Conservation (phyloP, 805 yeast genomes). For the Teunomyces barrocoloradensis region DNA sequence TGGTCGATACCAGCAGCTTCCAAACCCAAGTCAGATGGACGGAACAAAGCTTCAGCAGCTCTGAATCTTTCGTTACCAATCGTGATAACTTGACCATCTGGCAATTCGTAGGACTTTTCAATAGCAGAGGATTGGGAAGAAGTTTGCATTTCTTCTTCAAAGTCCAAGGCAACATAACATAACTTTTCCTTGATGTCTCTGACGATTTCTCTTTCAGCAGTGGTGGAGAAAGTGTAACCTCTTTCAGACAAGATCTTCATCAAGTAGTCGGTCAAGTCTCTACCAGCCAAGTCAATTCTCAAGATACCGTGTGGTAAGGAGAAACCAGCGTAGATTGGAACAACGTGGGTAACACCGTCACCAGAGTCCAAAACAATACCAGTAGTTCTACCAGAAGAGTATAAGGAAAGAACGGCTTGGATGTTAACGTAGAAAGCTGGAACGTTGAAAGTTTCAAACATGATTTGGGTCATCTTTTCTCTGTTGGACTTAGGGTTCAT, state of each 20-base stretch:
- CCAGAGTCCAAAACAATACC: constrained; percentile 99
- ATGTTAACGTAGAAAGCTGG: constrained; percentile 99
- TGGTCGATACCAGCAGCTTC: constrained; percentile 99
- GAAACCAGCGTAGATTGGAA: constrained; percentile 99
- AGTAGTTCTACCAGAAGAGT: constrained; percentile 99
- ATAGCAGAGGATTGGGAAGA: constrained; percentile 97
- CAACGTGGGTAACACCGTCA: constrained; percentile 99
- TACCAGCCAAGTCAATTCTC: constrained; percentile 99
- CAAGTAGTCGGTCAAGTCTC: constrained; percentile 98
- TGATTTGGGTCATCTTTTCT: constrained; percentile 99
- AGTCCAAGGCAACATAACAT: constrained; percentile 98
- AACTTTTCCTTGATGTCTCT: constrained; percentile 96
- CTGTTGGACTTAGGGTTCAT: constrained; percentile 99
- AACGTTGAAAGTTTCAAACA: constrained; percentile 98
- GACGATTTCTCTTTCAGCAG: constrained; percentile 97
- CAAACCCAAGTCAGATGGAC: constrained; percentile 84
- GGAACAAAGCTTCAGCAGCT: constrained; percentile 99
- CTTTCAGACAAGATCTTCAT: constrained; percentile 98
- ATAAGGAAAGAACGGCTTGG: constrained; percentile 96
- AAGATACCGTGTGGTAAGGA: constrained; percentile 97
- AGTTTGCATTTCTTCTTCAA: constrained; percentile 99
- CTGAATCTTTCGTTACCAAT: constrained; percentile 99
- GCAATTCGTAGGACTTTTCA: constrained; percentile 98
- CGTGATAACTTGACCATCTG: constrained; percentile 99
- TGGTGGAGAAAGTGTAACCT: constrained; percentile 97